phyloP scores from a whole-genome alignment of 2,329 filamentous ascomycete genomes.

The Chaetomium strumarium region DNA sequence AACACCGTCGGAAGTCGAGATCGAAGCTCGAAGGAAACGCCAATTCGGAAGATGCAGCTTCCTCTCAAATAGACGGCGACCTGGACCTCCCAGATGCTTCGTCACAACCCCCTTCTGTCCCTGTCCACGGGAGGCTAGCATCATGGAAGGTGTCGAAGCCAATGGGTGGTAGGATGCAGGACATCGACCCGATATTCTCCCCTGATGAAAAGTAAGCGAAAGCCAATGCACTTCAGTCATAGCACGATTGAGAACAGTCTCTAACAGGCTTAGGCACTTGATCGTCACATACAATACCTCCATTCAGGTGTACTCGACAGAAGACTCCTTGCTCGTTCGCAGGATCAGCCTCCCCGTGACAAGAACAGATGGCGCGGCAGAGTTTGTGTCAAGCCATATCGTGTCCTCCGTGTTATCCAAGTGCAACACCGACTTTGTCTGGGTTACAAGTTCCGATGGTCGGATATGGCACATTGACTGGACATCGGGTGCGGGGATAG shows the following conservation, averaged over 20 bases:
- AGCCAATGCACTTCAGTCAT: no score
- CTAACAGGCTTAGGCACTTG: constrained; percentile 53
- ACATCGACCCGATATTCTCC: constrained; percentile 59
- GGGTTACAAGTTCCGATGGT: constrained; percentile 56
- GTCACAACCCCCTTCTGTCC: constrained; percentile 2
- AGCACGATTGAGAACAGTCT: not conserved
- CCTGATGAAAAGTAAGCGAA: constrained; percentile 52
- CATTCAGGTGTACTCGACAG: constrained; percentile 73
- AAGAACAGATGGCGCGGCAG: constrained; percentile 24
- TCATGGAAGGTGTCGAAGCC: constrained; percentile 57
- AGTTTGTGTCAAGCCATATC: constrained; percentile 33
- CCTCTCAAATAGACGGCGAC: constrained; percentile 11
- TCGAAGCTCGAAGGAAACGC: constrained; percentile 15
- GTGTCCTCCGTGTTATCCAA: constrained; percentile 38
- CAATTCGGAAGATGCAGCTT: constrained; percentile 5
- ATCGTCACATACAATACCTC: constrained; percentile 69
- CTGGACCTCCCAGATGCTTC: constrained; percentile 15
- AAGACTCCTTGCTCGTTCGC: constrained; percentile 73
- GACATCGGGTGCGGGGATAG: constrained; percentile 41
- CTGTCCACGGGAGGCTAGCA: constrained; percentile 10
- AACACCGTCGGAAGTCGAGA: constrained; percentile 22
- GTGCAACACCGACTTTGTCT: constrained; percentile 42
- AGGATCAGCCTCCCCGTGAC: constrained; percentile 52
- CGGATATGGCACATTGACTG: constrained; percentile 54
- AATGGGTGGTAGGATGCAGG: constrained; percentile 59